Evolutionary conservation across 345 rosid species (phyloP).

Genomic region (Heritiera fomes): DNA sequence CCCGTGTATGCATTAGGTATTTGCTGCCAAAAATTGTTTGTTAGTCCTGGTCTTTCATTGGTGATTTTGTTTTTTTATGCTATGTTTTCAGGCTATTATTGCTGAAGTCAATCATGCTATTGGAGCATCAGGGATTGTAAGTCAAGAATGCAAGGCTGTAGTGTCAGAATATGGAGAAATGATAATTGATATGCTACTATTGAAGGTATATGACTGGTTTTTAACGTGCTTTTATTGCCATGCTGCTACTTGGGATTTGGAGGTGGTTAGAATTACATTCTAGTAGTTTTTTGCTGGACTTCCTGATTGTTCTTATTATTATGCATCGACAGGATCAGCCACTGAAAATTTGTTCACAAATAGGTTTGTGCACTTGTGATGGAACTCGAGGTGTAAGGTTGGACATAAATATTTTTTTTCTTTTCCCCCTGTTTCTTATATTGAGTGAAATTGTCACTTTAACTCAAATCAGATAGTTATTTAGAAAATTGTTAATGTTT

Average conservation of each 20-base stretch:
- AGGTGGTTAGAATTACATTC: neutral
- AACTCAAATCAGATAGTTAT: neutral
- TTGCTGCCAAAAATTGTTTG: neutral
- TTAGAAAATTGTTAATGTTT: neutral
- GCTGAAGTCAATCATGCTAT: constrained; percentile 65
- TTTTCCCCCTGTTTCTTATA: neutral
- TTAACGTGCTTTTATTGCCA: neutral
- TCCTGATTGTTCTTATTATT: neutral
- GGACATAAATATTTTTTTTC: neutral
- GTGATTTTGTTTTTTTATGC: neutral
- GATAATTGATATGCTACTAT: constrained; percentile 50
- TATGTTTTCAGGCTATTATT: constrained; percentile 44
- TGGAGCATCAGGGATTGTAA: constrained; percentile 66
- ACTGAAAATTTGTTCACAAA: constrained; percentile 50
- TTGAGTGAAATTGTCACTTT: neutral
- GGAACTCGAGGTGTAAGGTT: constrained; percentile 62
- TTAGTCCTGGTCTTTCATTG: neutral
- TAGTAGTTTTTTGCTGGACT: neutral
- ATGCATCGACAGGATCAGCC: constrained; percentile 46
- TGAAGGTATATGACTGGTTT: neutral
- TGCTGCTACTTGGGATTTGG: neutral
- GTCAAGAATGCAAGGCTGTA: constrained; percentile 66
- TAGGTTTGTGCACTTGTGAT: constrained; percentile 61
- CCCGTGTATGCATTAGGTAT: neutral
- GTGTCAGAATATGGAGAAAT: constrained; percentile 60